Percentiles rank a stretch among this genome's conserved stretches.
phyloP scores from a whole-genome alignment of 257 asterid species.

The Jasminum sambac region DNA sequence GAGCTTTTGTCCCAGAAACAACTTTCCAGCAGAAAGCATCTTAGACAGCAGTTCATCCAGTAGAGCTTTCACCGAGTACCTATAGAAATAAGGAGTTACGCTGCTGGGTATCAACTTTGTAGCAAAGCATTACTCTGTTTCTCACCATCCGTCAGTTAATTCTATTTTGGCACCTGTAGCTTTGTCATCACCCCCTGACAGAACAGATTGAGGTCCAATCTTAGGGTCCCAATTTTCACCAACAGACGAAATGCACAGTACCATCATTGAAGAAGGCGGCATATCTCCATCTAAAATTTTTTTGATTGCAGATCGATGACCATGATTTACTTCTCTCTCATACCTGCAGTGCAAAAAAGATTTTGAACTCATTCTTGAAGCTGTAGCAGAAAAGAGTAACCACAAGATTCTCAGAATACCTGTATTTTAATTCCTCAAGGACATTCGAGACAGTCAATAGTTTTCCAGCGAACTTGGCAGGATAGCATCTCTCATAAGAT shows the following conservation, averaged over 20 bases:
- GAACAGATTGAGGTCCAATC: constrained; percentile 40
- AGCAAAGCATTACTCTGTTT: constrained; percentile 25
- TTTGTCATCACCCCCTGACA: constrained; percentile 32
- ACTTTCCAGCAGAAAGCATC: constrained; percentile 70
- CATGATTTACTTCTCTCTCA: constrained; percentile 91
- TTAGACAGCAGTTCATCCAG: constrained; percentile 75
- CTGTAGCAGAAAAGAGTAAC: constrained; percentile 16
- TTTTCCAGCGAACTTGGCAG: constrained; percentile 65
- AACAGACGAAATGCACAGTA: constrained; percentile 77
- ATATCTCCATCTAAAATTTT: constrained; percentile 86
- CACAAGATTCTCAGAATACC: constrained; percentile 44
- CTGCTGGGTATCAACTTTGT: constrained; percentile 17
- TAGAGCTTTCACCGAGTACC: constrained; percentile 76
- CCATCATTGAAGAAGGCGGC: constrained; percentile 80
- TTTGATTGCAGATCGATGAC: constrained; percentile 87
- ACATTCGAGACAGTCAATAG: constrained; percentile 69
- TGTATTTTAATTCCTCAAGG: constrained; percentile 82
- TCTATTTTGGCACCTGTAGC: constrained; percentile 54
- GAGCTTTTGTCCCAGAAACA: constrained; percentile 94
- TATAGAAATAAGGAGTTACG: constrained; percentile 35
- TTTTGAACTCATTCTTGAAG: constrained; percentile 21
- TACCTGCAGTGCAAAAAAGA: constrained; percentile 46
- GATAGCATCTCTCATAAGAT: constrained; percentile 83
- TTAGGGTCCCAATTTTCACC: constrained; percentile 37
- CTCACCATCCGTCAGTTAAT: constrained; percentile 97